These are phyloP conservation scores for Decorospora gaudefroyi DNA, from an alignment of 2,329 filamentous ascomycete genomes.

Conservation along the genomic window DNA sequence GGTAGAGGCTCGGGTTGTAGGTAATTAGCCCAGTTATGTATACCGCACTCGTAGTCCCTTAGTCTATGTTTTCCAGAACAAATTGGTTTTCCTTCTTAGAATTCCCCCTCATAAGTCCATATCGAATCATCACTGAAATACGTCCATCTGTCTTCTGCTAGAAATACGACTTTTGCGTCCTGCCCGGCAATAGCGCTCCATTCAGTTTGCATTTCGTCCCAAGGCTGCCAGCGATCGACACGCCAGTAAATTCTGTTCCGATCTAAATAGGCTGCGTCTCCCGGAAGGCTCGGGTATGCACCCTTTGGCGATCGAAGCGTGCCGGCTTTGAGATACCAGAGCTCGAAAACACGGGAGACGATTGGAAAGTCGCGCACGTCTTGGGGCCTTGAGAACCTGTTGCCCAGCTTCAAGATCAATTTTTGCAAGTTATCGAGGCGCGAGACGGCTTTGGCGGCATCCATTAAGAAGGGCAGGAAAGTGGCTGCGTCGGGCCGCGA, in stretches of 20 bases:
- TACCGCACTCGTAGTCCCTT: no score
- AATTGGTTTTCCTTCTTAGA: no score
- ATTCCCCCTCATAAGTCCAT: neutral
- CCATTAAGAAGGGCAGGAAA: no score
- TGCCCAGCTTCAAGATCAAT: no score
- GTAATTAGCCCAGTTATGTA: no score
- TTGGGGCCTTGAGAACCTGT: no score
- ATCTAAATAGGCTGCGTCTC: slow-evolving; percentile 3
- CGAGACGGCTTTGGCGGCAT: no score
- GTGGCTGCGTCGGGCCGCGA: no score
- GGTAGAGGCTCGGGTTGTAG: no score
- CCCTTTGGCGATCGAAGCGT: neutral
- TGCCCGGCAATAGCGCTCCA: slow-evolving; percentile 6
- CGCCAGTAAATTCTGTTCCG: slow-evolving; percentile 10
- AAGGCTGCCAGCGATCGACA: neutral
- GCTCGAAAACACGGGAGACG: slow-evolving; percentile 5
- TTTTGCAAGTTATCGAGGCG: no score
- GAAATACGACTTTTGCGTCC: slow-evolving; percentile 7
- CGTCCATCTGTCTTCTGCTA: slow-evolving; percentile 7
- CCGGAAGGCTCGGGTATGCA: neutral
- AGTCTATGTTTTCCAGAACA: no score
- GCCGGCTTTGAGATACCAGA: slow-evolving; percentile 13
- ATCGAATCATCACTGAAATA: neutral
- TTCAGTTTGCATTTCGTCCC: slow-evolving; percentile 9
- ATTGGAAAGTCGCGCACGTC: no score